phyloP scores from a whole-genome alignment of 2,329 filamentous ascomycete genomes.

The Pseudogymnoascus pannorum region DNA sequence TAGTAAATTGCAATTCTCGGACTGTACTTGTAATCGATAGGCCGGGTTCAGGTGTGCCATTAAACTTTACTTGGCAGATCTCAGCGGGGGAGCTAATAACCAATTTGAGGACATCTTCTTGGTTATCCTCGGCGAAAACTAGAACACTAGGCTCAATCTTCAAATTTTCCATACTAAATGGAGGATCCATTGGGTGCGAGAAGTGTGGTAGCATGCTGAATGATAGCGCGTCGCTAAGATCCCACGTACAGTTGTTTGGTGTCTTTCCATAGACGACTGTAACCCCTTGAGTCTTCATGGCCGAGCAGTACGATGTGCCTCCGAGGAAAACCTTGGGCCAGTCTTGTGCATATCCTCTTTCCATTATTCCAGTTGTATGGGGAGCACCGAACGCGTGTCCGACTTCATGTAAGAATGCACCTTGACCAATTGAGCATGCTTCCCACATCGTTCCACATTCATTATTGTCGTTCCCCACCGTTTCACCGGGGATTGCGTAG shows the following conservation, averaged over 20 bases:
- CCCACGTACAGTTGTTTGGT: constrained; percentile 59
- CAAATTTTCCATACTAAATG: constrained; percentile 25
- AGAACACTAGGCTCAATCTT: constrained; percentile 11
- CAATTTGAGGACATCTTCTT: constrained; percentile 19
- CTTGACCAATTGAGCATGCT: constrained; percentile 49
- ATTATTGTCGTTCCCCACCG: constrained; percentile 36
- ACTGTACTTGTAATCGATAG: constrained; percentile 19
- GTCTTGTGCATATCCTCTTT: constrained; percentile 33
- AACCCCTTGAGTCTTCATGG: constrained; percentile 21
- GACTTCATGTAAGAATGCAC: constrained; percentile 64
- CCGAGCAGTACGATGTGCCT: constrained; percentile 30
- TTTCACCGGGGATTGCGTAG: constrained; percentile 29
- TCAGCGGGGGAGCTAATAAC: constrained; percentile 22
- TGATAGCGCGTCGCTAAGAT: constrained; percentile 58
- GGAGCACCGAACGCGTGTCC: constrained; percentile 64
- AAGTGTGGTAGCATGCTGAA: constrained; percentile 65
- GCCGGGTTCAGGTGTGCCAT: constrained; percentile 16
- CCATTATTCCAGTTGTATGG: constrained; percentile 62
- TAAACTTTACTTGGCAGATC: constrained; percentile 27
- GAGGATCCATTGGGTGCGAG: constrained; percentile 51
- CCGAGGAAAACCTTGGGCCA: constrained; percentile 39
- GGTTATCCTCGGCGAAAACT: constrained; percentile 20
- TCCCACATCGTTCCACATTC: constrained; percentile 38
- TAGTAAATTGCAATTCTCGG: constrained; percentile 19
- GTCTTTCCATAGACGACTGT: constrained; percentile 30